Percentiles rank a stretch among this genome's conserved stretches.
These are phyloP conservation scores for Calonectria ilicicola DNA, from an alignment of 2,329 filamentous ascomycete genomes.

Conservation along the genomic window DNA sequence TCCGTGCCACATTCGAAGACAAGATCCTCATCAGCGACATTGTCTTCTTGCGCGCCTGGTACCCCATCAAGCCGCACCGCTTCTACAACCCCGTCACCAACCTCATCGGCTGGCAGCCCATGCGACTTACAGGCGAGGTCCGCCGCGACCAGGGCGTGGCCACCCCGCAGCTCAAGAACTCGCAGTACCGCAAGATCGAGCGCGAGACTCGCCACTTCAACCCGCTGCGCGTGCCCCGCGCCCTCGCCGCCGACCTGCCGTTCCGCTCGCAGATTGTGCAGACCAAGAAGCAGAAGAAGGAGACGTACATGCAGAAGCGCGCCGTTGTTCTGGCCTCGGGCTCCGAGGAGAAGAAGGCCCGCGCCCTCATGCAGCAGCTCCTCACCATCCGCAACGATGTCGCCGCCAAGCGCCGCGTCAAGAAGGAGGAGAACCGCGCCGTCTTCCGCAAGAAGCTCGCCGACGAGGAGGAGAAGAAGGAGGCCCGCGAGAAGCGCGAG, in stretches of 20 bases:
- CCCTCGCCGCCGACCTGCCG: constrained; percentile 85
- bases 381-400: constrained; percentile 92
- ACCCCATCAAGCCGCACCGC: constrained; percentile 91
- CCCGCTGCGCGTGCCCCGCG: constrained; percentile 79
- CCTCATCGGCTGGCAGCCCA: constrained; percentile 90
- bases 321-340: constrained; percentile 85
- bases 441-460: constrained; percentile 86
- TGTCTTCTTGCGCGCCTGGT: constrained; percentile 96
- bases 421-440: constrained; percentile 88
- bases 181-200: constrained; percentile 80
- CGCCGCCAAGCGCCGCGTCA: constrained; percentile 81
- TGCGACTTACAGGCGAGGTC: constrained; percentile 94
- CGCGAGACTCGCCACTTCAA: constrained; percentile 82
- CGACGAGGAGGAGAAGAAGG: constrained; percentile 86
- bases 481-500: constrained; percentile 88
- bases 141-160: constrained; percentile 80
- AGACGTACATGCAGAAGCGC: constrained; percentile 95
- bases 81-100: constrained; percentile 99
- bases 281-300: constrained; percentile 82
- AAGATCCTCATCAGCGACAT: constrained; percentile 98
- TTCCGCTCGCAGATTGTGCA: constrained; percentile 91
- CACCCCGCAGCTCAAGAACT: constrained; percentile 86
- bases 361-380: constrained; percentile 92
- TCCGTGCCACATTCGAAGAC: constrained; percentile 98
- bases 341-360: constrained; percentile 89